Base-by-base conservation (phyloP, 2,329 filamentous ascomycete genomes). In the Cordyceps javanica region DNA sequence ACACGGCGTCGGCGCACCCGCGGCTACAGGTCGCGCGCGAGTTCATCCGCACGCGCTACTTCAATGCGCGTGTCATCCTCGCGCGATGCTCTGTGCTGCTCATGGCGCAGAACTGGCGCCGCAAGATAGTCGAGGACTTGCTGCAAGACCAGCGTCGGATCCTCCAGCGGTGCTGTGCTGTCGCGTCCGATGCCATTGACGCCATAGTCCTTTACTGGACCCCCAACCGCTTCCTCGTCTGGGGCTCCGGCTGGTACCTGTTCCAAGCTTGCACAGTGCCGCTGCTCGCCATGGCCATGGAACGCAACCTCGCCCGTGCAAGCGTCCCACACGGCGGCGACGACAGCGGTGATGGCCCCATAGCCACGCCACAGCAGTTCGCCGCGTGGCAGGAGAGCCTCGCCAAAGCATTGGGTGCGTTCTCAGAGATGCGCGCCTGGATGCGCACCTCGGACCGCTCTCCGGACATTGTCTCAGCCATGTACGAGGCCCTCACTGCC, bases 241-340 rank as follows among this genome's bases (percentile, higher is more conserved):
- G 68, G 68, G 68, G 67, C 59, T 64, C 65, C 13, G 64, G 62
- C 1, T 70, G 67, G 68, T 69, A 69, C 45, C 64, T 70, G 8
- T 70, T 70, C 58, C 67, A 70, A 51, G 67, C 67, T 5, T 69
- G 67, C 48, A 68, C 66, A 49, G 66, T 69, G 2, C 67, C 66
- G 10, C 59, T 70, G 2, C 60, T 70, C 16, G 63, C 65, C 32
- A 64, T 69, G 30, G 64, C 67, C 23, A 65, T 69, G 26, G 65
- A 69, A 28, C 59, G 56, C 30, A 64, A 61, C 36, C 60, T 63
- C 53, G 34, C 55, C 32, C 51, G 49, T 32, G 56, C 54, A n/a
- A n/a, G n/a, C n/a, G n/a, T n/a, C n/a, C 16, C 19, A 48, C 39
- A 38, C 60, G 13, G 16, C 34, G 4, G 7, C 25, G 34, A 7